phyloP scores from a whole-genome alignment of 1,139 yeast genomes.

The Candida sanyaensis region DNA sequence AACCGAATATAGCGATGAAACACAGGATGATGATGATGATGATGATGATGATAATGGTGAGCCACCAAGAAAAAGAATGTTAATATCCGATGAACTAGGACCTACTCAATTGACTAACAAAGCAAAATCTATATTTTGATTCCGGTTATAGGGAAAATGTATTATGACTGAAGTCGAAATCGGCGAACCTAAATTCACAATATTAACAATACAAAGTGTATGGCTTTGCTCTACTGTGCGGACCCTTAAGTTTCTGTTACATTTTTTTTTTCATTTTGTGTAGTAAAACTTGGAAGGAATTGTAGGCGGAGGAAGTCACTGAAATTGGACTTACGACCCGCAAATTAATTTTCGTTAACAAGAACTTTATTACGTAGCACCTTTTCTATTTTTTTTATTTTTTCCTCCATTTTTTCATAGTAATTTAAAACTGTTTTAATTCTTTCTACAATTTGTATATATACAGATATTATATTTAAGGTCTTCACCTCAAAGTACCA shows the following conservation, averaged over 20 bases:
- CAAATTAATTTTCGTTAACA: not conserved
- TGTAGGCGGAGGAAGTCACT: slow-evolving; percentile 7
- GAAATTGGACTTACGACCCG: too few relatives aligned
- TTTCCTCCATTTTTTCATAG: not conserved
- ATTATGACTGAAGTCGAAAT: too few relatives aligned
- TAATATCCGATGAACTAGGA: slow-evolving; percentile 26
- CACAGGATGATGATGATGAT: not conserved
- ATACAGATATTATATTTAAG: too few relatives aligned
- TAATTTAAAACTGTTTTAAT: not conserved
- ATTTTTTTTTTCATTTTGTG: too few relatives aligned
- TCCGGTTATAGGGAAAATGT: not conserved
- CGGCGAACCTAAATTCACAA: too few relatives aligned
- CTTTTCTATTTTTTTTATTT: not conserved
- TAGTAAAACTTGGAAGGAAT: too few relatives aligned
- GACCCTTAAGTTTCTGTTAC: too few relatives aligned
- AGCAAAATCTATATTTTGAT: slow-evolving; percentile 38
- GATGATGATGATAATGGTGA: slow-evolving; percentile 15
- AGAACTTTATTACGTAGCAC: not conserved
- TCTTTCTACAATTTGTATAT: not conserved
- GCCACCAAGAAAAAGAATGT: slow-evolving; percentile 10
- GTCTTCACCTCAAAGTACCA: too few relatives aligned
- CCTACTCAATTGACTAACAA: slow-evolving; percentile 36
- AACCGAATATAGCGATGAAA: slow-evolving; percentile 27
- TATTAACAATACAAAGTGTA: too few relatives aligned
- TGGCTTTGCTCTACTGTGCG: too few relatives aligned